Base-by-base conservation (phyloP, 176 grass and related monocot species). In the Typha latifolia region DNA sequence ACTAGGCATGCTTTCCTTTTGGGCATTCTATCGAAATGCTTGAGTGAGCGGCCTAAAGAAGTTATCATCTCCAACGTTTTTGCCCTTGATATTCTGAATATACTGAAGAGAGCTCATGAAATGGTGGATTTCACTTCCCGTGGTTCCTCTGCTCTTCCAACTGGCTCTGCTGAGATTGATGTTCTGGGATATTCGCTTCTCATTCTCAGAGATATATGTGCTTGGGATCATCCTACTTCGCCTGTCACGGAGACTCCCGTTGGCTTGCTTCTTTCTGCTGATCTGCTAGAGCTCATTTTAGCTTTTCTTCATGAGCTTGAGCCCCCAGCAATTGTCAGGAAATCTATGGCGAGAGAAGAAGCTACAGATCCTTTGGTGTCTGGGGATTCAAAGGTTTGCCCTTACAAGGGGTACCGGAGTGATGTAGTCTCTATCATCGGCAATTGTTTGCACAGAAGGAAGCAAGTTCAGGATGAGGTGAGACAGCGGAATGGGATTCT, bases 161-260 rank as follows among this genome's bases (percentile, higher is more conserved):
- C 85, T 51, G 83, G 78, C 65, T 55, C 6, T 57, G 74, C 81
- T 70, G 78, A 15, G 75, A 69, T 82, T n/a, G 83, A 97, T 84
- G 62, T 84, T 15, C 69, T 97, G 69, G 94, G 94, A 63, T 97
- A 87, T 64, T 87, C 89, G 0, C 77, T 97, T 43, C 59, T 75
- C 53, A 84, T 97, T 49, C 74, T 93, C 67, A 97, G 84, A 66
- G 89, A 97, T 80, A 85, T 90, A 49, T 90, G 80, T 85, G 89
- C 79, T 64, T 93, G 94, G 93, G 89, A 84, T 62, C 63, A 76
- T 68, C 6, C 80, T 74, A 66, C 19, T 48, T 77, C 78, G 14
- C 74, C 69, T 24, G 67, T 64, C 32, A 63, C 23, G 57, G 72
- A 80, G 26, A 2, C 49, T 49, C 82, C 77, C 37, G 68, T 82